Percentiles rank a stretch among this genome's conserved stretches.
Conservation (phyloP, 768 basidiomycete genomes). For the Calocybe gangraenosa region DNA sequence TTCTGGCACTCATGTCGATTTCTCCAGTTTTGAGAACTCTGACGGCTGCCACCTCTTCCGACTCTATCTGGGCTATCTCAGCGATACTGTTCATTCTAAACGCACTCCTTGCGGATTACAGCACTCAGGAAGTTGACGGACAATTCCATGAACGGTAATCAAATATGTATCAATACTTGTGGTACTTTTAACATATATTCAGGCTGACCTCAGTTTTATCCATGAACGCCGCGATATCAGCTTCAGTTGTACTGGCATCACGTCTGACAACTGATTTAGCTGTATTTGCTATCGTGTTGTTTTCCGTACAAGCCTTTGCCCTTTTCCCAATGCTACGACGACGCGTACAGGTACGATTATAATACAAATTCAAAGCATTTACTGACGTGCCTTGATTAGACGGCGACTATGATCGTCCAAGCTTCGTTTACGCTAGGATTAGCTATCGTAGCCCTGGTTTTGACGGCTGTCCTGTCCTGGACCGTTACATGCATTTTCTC, state of each 20-base stretch:
- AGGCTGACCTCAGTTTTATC: conserved; percentile 82
- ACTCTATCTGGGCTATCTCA: conserved; percentile 96
- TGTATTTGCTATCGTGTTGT: conserved; percentile 86
- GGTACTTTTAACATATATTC: conserved; percentile 7
- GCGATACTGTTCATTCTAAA: conserved; percentile 81
- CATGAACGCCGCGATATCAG: conserved; percentile 89
- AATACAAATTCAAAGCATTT: conserved; percentile 8
- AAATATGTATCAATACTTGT: conserved; percentile 18
- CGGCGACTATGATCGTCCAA: conserved; percentile 42
- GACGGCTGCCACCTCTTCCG: conserved; percentile 92
- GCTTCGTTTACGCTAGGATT: conserved; percentile 50
- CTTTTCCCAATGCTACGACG: conserved; percentile 77
- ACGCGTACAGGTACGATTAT: conserved; percentile 55
- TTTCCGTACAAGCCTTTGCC: conserved; percentile 81
- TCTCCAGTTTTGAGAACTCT: conserved; percentile 90
- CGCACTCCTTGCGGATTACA: conserved; percentile 80
- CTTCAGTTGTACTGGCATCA: conserved; percentile 90
- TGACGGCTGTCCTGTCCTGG: conserved; percentile 51
- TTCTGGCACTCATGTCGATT: conserved; percentile 83
- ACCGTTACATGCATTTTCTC: conserved; percentile 51
- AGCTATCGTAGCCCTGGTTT: conserved; percentile 42
- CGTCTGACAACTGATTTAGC: conserved; percentile 78
- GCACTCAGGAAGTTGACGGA: conserved; percentile 39
- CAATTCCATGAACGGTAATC: conserved; percentile 56
- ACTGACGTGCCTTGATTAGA: conserved; percentile 29